Evolutionary conservation across 352 stramenopile species (phyloP).

Genomic region (Elongisporangium undulatum): DNA sequence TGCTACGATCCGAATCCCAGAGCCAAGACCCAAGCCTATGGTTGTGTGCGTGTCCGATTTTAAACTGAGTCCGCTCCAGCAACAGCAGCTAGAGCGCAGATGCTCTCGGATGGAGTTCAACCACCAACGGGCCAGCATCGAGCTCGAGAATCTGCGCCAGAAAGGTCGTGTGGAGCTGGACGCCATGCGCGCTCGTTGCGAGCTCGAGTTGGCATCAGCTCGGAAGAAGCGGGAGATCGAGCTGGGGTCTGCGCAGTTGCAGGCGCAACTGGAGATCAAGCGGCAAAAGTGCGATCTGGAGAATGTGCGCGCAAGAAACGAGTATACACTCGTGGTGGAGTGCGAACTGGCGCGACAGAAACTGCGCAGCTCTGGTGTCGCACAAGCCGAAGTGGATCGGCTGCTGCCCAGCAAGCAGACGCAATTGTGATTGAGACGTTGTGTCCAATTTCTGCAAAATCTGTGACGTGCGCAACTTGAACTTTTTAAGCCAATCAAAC

Average conservation of each 20-base stretch:
- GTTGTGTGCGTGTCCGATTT: not conserved
- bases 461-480: not conserved
- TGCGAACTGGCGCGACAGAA: not conserved
- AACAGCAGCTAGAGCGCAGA: not conserved
- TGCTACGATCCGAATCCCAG: not conserved
- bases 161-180: not conserved
- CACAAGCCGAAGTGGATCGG: not conserved
- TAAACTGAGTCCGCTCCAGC: not conserved
- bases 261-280: not conserved
- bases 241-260: not conserved
- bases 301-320: not conserved
- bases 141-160: not conserved
- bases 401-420: not conserved
- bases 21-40: not conserved
- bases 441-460: too few species aligned
- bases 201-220: not conserved
- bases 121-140: not conserved
- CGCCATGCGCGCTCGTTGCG: not conserved
- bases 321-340: not conserved
- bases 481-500: not conserved
- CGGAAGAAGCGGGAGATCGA: not conserved
- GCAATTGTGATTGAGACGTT: not conserved
- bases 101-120: not conserved
- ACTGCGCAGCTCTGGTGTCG: not conserved
- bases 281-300: not conserved